Evolutionary conservation across 129 eudicot species (phyloP).

Genomic region (Glebionis coronaria): DNA sequence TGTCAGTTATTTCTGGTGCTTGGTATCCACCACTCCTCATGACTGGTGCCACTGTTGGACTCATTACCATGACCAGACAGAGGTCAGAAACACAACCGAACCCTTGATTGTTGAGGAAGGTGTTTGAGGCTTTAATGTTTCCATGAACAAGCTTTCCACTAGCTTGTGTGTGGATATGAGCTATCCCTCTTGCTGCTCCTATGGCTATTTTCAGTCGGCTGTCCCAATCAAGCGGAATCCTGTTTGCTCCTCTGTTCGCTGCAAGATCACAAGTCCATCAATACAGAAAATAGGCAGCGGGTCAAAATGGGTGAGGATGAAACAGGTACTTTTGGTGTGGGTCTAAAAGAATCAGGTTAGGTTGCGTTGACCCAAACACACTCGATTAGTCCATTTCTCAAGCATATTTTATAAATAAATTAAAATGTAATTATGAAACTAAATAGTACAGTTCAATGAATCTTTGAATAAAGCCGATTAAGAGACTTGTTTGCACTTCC

Average conservation of each 20-base stretch:
- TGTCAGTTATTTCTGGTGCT: constrained; percentile 74
- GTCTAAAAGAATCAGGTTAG: background rate
- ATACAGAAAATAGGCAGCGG: background rate
- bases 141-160: constrained; percentile 74
- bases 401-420: background rate
- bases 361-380: background rate
- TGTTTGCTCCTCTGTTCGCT: constrained; percentile 62
- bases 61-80: constrained; percentile 55
- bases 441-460: no score
- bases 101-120: constrained; percentile 56
- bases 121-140: constrained; percentile 84
- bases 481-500: background rate
- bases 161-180: constrained; percentile 71
- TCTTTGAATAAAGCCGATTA: background rate
- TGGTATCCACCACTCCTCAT: constrained; percentile 54
- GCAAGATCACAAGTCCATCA: constrained; percentile 19
- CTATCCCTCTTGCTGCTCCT: constrained; percentile 82
- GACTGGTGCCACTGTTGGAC: constrained; percentile 36
- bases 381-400: background rate
- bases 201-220: constrained; percentile 61
- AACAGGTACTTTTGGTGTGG: no score
- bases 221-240: constrained; percentile 74
- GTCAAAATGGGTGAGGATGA: no score
- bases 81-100: constrained; percentile 67
- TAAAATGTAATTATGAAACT: no score